These are phyloP conservation scores for Paramecium tetraurelia DNA, from an alignment of 73 alveolate species.

Conservation along the genomic window DNA sequence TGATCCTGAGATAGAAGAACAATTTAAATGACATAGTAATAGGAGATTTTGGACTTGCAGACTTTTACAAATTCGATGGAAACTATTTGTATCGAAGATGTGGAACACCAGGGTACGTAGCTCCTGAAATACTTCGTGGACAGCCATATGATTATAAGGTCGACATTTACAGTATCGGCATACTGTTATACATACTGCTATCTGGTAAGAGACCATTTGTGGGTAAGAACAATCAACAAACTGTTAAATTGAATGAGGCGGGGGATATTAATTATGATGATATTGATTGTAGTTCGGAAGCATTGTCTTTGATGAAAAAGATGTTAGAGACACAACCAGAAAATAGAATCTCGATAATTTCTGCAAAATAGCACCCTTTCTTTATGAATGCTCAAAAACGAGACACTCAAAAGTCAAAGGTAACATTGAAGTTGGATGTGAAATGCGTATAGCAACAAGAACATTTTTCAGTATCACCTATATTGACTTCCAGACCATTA, in stretches of 20 bases:
- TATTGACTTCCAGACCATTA: neutral
- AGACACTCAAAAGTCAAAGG: neutral
- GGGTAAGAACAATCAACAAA: neutral
- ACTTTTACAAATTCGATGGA: slow-evolving; percentile 45
- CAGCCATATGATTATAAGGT: neutral
- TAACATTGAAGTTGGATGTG: neutral
- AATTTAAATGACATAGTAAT: neutral
- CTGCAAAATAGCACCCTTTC: neutral
- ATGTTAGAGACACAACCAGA: neutral
- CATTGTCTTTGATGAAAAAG: neutral
- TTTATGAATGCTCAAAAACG: neutral
- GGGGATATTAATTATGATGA: neutral
- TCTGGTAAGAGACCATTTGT: slow-evolving; percentile 76
- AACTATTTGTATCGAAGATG: slow-evolving; percentile 44
- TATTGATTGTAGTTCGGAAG: neutral
- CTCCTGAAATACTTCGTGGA: neutral
- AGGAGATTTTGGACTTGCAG: slow-evolving; percentile 61
- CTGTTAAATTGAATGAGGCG: neutral
- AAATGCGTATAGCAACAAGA: neutral
- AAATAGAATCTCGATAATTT: neutral
- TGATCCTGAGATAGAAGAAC: neutral
- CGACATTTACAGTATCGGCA: slow-evolving; percentile 78
- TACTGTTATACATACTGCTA: slow-evolving; percentile 69
- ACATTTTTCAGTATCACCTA: neutral
- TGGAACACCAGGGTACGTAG: neutral